Base-by-base conservation (phyloP, 2,329 filamentous ascomycete genomes). In the Chaetoscypha palmicola region DNA sequence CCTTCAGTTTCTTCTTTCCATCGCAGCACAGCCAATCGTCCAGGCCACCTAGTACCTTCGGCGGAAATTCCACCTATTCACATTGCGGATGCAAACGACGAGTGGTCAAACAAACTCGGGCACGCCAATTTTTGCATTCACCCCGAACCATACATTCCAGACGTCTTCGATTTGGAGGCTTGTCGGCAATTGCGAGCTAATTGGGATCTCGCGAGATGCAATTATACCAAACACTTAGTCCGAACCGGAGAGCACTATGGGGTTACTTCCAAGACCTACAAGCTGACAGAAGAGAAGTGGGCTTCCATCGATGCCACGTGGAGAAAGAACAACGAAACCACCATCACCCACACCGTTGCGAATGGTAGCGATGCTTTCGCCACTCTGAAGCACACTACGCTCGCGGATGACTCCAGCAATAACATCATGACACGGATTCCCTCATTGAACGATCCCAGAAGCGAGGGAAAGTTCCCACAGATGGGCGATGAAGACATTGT, bases 71-170 rank as follows among this genome's bases (percentile, higher is more conserved):
- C 81, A 3, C 73, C 77, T 3, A 78, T 89, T 50, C 68, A 81
- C 5, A 78, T 89, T 52, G 70, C 81, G 23, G 78, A 84, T 43
- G 77, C 80, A 4, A 73, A 81, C 38, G 88, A 94, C 61, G 79
- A 83, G 53, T 96, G 91, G 91, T 83, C 86, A 1, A 78, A 83
- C 58, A 80, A 79, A 45, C 77, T 97, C 11, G 91, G 91, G 21
- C 90, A 97, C 62, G 90, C 90, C 52, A 95, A 97, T 68, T 96
- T 94, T 63, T 90, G 78, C 56, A 94, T 97, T 55, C 69, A 77
- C 17, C 90, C 90, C 0, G 77, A 82, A 61, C 91, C 90, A 0
- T 95, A 95, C 59, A 65, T 77, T 7, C 83, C 87, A 0, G 73
- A 79, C 12, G 60, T 61, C 2, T 77, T 77, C 50, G 79, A 83